These are phyloP conservation scores for Pseudodiploospora longispora DNA, from an alignment of 2,329 filamentous ascomycete genomes.

Conservation along the genomic window DNA sequence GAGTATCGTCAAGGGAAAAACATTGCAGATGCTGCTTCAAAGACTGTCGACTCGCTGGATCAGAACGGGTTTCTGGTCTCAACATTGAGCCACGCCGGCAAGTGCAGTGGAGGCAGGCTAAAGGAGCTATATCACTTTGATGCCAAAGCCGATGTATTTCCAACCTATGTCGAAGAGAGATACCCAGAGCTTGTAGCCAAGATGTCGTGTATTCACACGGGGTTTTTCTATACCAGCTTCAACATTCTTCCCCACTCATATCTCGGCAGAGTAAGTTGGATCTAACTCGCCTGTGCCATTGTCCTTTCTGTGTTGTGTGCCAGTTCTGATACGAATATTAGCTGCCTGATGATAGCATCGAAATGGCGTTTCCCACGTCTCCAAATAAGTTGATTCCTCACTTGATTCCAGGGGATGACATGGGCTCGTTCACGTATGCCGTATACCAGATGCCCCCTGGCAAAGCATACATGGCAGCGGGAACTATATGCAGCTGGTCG, in stretches of 20 bases:
- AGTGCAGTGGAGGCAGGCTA: conserved; percentile 36
- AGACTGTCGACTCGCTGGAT: conserved; percentile 30
- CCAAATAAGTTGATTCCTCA: conserved; percentile 34
- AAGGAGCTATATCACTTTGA: conserved; percentile 46
- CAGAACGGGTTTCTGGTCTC: conserved; percentile 42
- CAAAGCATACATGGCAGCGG: conserved; percentile 40
- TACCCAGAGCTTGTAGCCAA: conserved; percentile 38
- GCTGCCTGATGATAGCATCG: conserved; percentile 32
- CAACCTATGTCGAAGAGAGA: conserved; percentile 32
- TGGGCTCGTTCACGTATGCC: conserved; percentile 39
- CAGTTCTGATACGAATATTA: conserved; percentile 10
- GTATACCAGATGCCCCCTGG: conserved; percentile 41
- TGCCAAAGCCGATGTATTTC: conserved; percentile 43
- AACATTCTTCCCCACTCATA: conserved; percentile 37
- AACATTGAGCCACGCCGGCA: conserved; percentile 39
- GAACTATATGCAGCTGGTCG: conserved; percentile 36
- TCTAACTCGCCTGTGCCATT: too few species aligned
- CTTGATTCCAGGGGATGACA: conserved; percentile 37
- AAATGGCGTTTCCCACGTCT: conserved; percentile 39
- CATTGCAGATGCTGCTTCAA: conserved; percentile 44
- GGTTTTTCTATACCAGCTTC: conserved; percentile 41
- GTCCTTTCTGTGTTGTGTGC: neutral
- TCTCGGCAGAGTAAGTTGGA: conserved; percentile 32
- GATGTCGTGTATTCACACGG: conserved; percentile 44
- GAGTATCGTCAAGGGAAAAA: conserved; percentile 47